These are phyloP conservation scores for Linum lewisii DNA, from an alignment of 345 rosid genomes.

Conservation along the genomic window DNA sequence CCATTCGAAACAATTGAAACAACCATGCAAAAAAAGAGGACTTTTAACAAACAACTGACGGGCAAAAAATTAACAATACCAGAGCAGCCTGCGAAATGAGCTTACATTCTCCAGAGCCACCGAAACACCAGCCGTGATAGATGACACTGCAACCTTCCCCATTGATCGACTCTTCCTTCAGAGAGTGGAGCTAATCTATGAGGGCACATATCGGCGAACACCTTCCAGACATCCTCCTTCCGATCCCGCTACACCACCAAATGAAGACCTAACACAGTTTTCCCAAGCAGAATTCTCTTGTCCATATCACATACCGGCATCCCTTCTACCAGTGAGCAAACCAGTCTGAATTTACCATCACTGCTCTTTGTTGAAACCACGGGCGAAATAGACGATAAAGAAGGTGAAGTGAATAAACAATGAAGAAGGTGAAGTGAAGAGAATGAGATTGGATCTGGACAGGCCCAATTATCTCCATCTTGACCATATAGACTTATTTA, in stretches of 20 bases:
- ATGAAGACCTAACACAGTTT: slow-evolving; percentile 4
- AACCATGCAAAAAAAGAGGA: background rate
- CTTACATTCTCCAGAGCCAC: slow-evolving; percentile 8
- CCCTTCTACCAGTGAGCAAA: slow-evolving; percentile 3
- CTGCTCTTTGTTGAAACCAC: background rate
- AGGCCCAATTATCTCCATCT: too few species aligned
- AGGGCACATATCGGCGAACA: slow-evolving; percentile 7
- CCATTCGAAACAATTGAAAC: background rate
- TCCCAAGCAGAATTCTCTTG: slow-evolving; percentile 6
- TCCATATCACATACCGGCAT: slow-evolving; percentile 10
- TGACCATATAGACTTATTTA: too few species aligned
- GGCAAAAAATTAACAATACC: background rate
- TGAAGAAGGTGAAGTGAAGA: background rate
- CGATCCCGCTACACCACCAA: slow-evolving; percentile 8
- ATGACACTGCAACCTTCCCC: slow-evolving; percentile 7
- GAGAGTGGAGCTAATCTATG: slow-evolving; percentile 9
- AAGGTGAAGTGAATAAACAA: too few species aligned
- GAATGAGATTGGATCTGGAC: background rate
- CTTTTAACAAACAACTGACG: background rate
- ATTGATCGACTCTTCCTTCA: slow-evolving; percentile 9
- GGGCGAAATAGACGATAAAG: background rate
- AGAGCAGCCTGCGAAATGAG: slow-evolving; percentile 3
- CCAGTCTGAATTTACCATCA: slow-evolving; percentile 7
- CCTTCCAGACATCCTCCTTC: slow-evolving; percentile 3
- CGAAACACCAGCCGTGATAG: slow-evolving; percentile 9